phyloP scores from a whole-genome alignment of 2,329 filamentous ascomycete species.

The Xylaria sp. region DNA sequence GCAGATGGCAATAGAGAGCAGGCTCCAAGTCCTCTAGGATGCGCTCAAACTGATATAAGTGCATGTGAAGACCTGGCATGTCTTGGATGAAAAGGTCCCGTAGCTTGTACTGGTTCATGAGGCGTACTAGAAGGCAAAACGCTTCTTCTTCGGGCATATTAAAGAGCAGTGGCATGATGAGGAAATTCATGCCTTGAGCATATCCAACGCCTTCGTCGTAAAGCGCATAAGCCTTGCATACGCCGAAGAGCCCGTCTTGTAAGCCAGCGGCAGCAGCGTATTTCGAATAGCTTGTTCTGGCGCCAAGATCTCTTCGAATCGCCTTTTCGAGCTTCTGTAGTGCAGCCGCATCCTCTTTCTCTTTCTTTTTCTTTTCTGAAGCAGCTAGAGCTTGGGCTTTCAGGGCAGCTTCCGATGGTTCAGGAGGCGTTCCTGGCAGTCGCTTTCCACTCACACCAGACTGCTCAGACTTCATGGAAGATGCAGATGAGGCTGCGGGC shows the following conservation, averaged over 20 bases:
- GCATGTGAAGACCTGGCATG: conserved; percentile 94
- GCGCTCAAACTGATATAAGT: conserved; percentile 93
- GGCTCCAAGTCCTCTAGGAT: conserved; percentile 93
- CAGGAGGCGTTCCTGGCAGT: conserved; percentile 61
- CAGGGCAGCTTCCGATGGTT: conserved; percentile 68
- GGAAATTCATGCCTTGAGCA: conserved; percentile 98
- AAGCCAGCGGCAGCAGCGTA: conserved; percentile 89
- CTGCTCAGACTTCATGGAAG: conserved; percentile 80
- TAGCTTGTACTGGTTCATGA: conserved; percentile 97
- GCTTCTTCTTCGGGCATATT: conserved; percentile 99
- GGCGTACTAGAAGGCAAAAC: conserved; percentile 86
- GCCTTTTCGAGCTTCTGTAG: conserved; percentile 86
- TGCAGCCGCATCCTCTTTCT: conserved; percentile 75
- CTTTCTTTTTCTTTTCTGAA: conserved; percentile 75
- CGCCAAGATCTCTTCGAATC: conserved; percentile 88
- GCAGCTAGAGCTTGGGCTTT: conserved; percentile 69
- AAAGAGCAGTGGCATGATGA: conserved; percentile 94
- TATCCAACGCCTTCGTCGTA: conserved; percentile 96
- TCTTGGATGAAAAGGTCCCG: conserved; percentile 93
- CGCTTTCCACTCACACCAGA: conserved; percentile 64
- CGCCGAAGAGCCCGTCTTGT: conserved; percentile 90
- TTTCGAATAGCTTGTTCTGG: conserved; percentile 94
- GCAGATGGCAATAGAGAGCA: conserved; percentile 91
- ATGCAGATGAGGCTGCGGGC: conserved; percentile 76
- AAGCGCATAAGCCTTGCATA: conserved; percentile 96